Percentiles rank a stretch among this genome's conserved stretches.
Conservation (phyloP, 2,329 filamentous ascomycete species). For the Chaetomiaceae sp. region DNA sequence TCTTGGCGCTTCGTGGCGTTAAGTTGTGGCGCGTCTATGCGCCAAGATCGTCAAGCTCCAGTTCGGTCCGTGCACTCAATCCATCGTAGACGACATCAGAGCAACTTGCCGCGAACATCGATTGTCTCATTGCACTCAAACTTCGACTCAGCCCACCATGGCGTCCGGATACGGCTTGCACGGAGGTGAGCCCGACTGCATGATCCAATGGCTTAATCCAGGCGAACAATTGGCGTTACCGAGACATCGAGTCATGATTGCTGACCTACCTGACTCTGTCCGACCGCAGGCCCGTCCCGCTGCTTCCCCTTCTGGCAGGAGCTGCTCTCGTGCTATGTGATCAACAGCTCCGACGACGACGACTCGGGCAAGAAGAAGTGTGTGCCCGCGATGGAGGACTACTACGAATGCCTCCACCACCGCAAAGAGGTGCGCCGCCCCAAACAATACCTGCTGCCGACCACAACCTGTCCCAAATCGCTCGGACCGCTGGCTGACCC, state of each 20-base stretch:
- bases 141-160: conserved; percentile 45
- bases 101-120: conserved; percentile 13
- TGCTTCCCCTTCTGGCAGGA: conserved; percentile 99
- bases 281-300: conserved; percentile 56
- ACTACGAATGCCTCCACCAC: conserved; percentile 98
- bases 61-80: conserved; percentile 5
- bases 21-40: neutral
- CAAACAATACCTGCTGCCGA: no score
- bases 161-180: conserved; percentile 77
- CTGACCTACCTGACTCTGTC: conserved; percentile 11
- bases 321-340: conserved; percentile 94
- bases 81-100: conserved; percentile 20
- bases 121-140: conserved; percentile 16
- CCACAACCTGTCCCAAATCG: conserved; percentile 1
- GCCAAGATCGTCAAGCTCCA: conserved; percentile 9
- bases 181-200: conserved; percentile 57
- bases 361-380: conserved; percentile 84
- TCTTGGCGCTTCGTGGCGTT: no score
- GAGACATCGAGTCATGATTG: neutral
- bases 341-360: conserved; percentile 79
- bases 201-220: conserved; percentile 12
- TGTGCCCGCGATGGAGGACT: conserved; percentile 79
- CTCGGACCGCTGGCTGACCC: conserved; percentile 8
- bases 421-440: conserved; percentile 79
- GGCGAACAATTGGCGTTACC: neutral